Evolutionary conservation across 352 stramenopile genomes (phyloP), one percentile per base, ranked within the genome.

Genomic region (Achlya hypogyna): DNA sequence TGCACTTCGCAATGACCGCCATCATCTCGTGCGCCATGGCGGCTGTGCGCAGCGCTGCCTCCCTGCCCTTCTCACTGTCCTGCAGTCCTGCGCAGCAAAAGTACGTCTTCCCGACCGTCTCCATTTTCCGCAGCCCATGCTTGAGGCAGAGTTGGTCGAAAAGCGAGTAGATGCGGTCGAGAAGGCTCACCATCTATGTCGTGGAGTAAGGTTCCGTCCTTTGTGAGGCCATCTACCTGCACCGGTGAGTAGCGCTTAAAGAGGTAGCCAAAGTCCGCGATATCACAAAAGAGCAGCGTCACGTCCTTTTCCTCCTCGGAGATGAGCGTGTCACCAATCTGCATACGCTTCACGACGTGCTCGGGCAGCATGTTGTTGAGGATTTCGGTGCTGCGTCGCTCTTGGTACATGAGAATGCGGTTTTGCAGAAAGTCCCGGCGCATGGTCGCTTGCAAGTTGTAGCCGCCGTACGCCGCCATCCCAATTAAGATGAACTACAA

Each of bases 81-180:
- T 95, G 89, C 9, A 94, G 69, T 0, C 87, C 89, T 8, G 85
- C 86, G 58, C 83, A 91, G 0, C 84, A 89, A 79, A 98, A 90
- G 68, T 96, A 96, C 20, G 86, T 95, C 65, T 97, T 96, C 4
- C 91, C 89, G 5, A 97, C 92, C 0, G 87, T 97, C 65, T 98
- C 89, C 75, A 97, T 93, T 72, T 97, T 98, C 5, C 90, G 86
- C 0, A 97, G 85, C 12, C 86, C 83, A 62, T 97, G 87, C 65
- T 97, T 95, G 38, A 86, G 72, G 42, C 86, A 95, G 53, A 98
- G 91, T 29, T 89, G 80, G 63, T 98, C 89, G 54, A 97, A 97
- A 0, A 93, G 75, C 4, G 84, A 93, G 71, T 97, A 97, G n/a
- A 98, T 83, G 20, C 88, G 79, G 72, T 96, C 87, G 12, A 98